These are phyloP conservation scores for Clathrospora elynae DNA, from an alignment of 2,329 filamentous ascomycete genomes.

Conservation along the genomic window DNA sequence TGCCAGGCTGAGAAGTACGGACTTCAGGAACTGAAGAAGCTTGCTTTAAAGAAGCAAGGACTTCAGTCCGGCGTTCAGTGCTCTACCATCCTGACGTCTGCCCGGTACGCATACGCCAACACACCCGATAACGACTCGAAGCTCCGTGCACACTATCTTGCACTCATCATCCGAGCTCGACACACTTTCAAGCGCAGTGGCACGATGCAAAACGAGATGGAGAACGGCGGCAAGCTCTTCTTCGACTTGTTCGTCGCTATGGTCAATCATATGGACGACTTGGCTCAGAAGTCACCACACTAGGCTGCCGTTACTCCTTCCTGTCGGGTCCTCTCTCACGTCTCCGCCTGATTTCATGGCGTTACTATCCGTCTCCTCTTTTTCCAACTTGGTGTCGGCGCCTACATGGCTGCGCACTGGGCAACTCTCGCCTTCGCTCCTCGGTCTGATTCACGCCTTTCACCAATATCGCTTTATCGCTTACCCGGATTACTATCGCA, in stretches of 20 bases:
- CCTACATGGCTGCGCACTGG: no score
- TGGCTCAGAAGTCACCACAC: conserved; percentile 38
- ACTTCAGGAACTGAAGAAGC: conserved; percentile 80
- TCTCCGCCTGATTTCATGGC: conserved; percentile 14
- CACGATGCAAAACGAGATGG: conserved; percentile 96
- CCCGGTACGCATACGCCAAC: conserved; percentile 86
- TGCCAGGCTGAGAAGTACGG: conserved; percentile 86
- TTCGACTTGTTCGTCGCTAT: conserved; percentile 94
- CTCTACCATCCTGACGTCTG: conserved; percentile 82
- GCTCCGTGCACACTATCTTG: conserved; percentile 86
- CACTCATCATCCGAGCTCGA: conserved; percentile 86
- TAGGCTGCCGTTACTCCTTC: conserved; percentile 24
- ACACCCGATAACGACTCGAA: conserved; percentile 92
- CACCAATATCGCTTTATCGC: no score
- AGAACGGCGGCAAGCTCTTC: conserved; percentile 82
- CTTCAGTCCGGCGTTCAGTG: conserved; percentile 83
- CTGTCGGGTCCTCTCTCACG: conserved; percentile 15
- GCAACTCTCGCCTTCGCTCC: no score
- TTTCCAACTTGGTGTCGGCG: no score
- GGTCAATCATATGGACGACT: conserved; percentile 75
- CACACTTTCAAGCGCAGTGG: conserved; percentile 90
- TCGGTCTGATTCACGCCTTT: no score
- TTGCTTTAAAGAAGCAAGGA: conserved; percentile 86
- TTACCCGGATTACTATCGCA: no score
- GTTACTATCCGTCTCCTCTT: conserved; percentile 13